Evolutionary conservation across 768 basidiomycete genomes (phyloP).

Genomic region (Serendipita sp.): DNA sequence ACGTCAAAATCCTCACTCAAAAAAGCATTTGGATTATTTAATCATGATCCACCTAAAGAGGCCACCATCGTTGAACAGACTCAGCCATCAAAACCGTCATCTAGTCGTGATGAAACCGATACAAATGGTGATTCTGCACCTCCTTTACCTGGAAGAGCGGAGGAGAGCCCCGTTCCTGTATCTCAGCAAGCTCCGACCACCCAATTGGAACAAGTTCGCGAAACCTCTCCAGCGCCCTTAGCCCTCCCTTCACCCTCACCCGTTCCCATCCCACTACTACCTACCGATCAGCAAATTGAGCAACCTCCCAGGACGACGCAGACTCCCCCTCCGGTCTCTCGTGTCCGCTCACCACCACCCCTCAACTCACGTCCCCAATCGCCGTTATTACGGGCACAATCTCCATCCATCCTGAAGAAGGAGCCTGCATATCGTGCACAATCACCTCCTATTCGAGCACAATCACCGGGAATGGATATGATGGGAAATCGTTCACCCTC

Average conservation of each 20-base stretch:
- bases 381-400: neutral
- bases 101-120: neutral
- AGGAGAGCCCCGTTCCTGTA: neutral
- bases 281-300: constrained; percentile 8
- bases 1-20: neutral
- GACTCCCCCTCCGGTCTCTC: constrained; percentile 56
- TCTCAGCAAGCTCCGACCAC: constrained; percentile 12
- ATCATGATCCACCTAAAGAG: neutral
- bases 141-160: neutral
- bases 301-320: neutral
- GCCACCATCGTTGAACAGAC: neutral
- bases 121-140: neutral
- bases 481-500: neutral
- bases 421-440: neutral
- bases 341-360: neutral
- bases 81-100: neutral
- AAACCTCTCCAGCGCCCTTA: constrained; percentile 45
- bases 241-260: constrained; percentile 44
- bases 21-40: constrained; percentile 6
- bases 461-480: neutral
- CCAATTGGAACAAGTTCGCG: constrained; percentile 21
- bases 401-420: constrained; percentile 5
- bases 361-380: constrained; percentile 1
- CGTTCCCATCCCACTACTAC: constrained; percentile 50
- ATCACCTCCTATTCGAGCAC: constrained; percentile 3